These are phyloP conservation scores for Choiromyces venosus DNA, from an alignment of 495 filamentous ascomycete genomes.

Conservation along the genomic window DNA sequence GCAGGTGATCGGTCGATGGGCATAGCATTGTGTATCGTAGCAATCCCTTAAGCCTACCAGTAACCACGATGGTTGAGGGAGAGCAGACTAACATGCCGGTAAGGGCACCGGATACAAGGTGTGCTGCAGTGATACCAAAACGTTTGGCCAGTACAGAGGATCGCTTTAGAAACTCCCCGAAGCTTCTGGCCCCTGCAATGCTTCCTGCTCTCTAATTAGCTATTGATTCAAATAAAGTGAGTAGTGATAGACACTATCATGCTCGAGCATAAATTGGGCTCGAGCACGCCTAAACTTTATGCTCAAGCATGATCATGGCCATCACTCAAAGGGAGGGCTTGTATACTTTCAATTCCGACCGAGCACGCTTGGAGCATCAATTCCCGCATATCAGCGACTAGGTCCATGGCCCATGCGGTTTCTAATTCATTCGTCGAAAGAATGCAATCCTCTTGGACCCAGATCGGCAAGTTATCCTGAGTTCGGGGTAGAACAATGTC, in stretches of 20 bases:
- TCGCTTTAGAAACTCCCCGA: not conserved
- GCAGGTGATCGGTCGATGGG: too few species aligned
- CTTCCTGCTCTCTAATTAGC: not conserved
- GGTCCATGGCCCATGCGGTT: not conserved
- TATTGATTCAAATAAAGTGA: not conserved
- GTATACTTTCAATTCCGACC: not conserved
- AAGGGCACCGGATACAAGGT: not conserved
- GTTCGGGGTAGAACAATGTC: not conserved
- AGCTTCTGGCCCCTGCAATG: not conserved
- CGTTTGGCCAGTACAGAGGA: fast-evolving
- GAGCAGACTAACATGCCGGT: not conserved
- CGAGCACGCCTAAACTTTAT: too few species aligned
- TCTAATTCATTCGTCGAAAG: not conserved
- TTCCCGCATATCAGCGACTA: not conserved
- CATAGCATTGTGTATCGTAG: not conserved
- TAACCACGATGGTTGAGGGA: not conserved
- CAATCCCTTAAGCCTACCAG: not conserved
- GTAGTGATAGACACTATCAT: too few species aligned
- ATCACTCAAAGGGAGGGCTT: too few species aligned
- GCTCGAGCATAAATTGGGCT: too few species aligned
- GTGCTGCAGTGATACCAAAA: not conserved
- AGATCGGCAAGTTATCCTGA: not conserved
- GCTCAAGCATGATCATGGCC: too few species aligned
- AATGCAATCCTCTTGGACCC: not conserved
- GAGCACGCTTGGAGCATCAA: too few species aligned